These are phyloP conservation scores for Geotrichum australiense DNA, from an alignment of 1,139 yeast genomes.

Conservation along the genomic window DNA sequence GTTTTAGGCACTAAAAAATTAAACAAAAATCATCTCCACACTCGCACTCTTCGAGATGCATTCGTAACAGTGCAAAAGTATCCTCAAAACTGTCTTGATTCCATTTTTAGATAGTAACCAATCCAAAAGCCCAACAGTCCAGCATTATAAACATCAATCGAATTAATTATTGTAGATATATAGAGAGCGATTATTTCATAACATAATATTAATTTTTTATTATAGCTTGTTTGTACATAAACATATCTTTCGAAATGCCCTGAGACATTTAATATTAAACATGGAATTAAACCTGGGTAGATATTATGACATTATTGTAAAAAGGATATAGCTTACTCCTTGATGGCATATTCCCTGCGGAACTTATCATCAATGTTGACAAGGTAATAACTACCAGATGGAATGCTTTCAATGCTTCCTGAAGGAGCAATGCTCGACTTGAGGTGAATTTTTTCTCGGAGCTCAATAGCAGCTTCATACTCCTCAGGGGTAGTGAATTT, in stretches of 20 bases:
- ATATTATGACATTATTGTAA: not conserved
- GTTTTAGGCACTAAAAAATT: too few species aligned
- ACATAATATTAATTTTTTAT: slow-evolving; percentile 1
- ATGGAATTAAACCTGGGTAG: not conserved
- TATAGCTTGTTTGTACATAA: too few species aligned
- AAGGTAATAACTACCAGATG: slow-evolving; percentile 77
- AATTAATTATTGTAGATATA: too few species aligned
- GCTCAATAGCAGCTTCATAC: slow-evolving; percentile 71
- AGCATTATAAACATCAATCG: too few species aligned
- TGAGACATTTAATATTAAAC: slow-evolving; percentile 2
- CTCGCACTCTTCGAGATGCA: too few species aligned
- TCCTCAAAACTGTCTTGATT: too few species aligned
- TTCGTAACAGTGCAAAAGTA: too few species aligned
- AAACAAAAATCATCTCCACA: too few species aligned
- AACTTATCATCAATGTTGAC: slow-evolving; percentile 78
- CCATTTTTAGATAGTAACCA: too few species aligned
- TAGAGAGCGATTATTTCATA: too few species aligned
- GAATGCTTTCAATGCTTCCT: slow-evolving; percentile 67
- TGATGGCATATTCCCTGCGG: slow-evolving; percentile 71
- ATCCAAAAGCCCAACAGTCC: too few species aligned
- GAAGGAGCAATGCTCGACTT: slow-evolving; percentile 71
- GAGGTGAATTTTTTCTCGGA: slow-evolving; percentile 86
- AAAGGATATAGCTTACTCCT: slow-evolving; percentile 39
- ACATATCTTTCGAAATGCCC: too few species aligned
- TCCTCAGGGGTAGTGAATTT: slow-evolving; percentile 62